Percentiles rank a stretch among this genome's conserved stretches.
These are phyloP conservation scores for Lichtheimia corymbifera DNA, from an alignment of 371 early-diverging fungal genomes.

Conservation along the genomic window DNA sequence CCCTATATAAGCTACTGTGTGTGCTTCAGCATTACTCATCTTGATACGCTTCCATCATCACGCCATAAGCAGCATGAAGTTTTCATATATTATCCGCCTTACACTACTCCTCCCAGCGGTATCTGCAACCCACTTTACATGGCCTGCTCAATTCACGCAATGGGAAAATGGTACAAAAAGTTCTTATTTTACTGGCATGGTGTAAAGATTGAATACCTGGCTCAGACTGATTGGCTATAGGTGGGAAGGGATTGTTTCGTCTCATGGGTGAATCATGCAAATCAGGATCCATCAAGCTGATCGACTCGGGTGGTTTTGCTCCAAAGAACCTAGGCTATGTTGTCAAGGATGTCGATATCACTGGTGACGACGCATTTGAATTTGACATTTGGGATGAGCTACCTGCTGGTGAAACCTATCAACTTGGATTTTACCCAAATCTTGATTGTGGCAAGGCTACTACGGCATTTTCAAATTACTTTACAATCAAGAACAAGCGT, in stretches of 20 bases:
- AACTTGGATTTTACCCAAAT: conserved; percentile 15
- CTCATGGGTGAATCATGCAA: conserved; percentile 7
- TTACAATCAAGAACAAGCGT: conserved; percentile 10
- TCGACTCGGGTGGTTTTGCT: conserved; percentile 13
- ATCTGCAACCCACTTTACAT: conserved; percentile 10
- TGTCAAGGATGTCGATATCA: conserved; percentile 10
- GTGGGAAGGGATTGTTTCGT: conserved; percentile 6
- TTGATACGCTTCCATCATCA: too few relatives aligned
- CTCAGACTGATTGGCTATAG: conserved; percentile 1
- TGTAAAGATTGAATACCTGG: not conserved
- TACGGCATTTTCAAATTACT: conserved; percentile 15
- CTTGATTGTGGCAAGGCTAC: conserved; percentile 16
- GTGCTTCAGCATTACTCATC: too few relatives aligned
- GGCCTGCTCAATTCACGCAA: conserved; percentile 6
- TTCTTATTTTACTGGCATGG: not conserved
- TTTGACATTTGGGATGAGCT: conserved; percentile 21
- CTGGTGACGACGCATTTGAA: conserved; percentile 5
- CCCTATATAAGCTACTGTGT: too few relatives aligned
- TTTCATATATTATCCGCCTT: too few relatives aligned
- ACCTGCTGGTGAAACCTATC: conserved; percentile 14
- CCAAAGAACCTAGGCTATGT: conserved; percentile 14
- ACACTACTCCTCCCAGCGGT: not conserved
- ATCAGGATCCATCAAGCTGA: conserved; percentile 6
- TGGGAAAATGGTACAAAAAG: conserved; percentile 17
- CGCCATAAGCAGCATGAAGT: too few relatives aligned